Conservation (phyloP, 768 basidiomycete genomes). For the Leccinum longicurvipes region DNA sequence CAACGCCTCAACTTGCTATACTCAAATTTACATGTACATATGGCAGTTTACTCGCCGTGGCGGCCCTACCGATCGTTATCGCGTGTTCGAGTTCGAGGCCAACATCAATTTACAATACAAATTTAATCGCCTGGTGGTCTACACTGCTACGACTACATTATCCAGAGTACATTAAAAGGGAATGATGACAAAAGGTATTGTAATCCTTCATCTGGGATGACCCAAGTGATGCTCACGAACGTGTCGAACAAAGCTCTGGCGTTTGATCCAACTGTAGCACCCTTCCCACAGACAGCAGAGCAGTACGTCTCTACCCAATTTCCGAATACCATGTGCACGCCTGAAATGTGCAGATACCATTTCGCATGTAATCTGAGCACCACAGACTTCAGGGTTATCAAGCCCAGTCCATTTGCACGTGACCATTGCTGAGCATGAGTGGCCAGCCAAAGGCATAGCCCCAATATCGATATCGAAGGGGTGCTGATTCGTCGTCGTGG, state of each 20-base stretch:
- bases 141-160: too few species aligned
- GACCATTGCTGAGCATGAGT: background rate
- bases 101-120: too few species aligned
- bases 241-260: slow-evolving; percentile 1
- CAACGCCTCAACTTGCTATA: background rate
- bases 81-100: background rate
- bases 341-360: background rate
- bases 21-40: background rate
- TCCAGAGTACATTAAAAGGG: background rate
- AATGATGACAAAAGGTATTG: too few species aligned
- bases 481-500: background rate
- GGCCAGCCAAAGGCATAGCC: background rate
- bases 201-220: background rate
- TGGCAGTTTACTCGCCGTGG: background rate
- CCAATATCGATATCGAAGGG: background rate
- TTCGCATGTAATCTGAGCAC: background rate
- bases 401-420: background rate
- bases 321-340: background rate
- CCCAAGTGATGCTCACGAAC: slow-evolving; percentile 5
- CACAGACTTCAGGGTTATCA: background rate
- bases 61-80: background rate
- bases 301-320: background rate
- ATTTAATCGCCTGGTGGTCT: too few species aligned
- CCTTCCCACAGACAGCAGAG: background rate
- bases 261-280: background rate